Evolutionary conservation across 2,329 filamentous ascomycete species (phyloP).

Genomic region (Diaporthe eres): DNA sequence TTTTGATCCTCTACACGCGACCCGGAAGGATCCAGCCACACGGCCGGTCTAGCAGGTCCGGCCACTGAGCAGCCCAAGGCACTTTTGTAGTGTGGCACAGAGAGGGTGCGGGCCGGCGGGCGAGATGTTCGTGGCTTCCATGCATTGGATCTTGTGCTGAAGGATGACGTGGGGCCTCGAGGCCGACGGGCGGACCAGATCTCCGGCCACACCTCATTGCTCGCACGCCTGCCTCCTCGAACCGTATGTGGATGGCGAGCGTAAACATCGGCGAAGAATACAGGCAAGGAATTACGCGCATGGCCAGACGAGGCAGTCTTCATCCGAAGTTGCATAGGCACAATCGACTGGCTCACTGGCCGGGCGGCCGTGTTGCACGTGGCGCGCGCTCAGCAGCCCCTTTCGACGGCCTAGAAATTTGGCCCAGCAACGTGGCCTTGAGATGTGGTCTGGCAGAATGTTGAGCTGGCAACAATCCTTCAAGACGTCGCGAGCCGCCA

Average conservation of each 20-base stretch:
- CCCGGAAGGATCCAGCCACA: background rate
- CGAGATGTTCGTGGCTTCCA: background rate
- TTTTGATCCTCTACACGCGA: background rate
- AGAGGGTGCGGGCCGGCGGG: background rate
- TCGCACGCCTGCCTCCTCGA: background rate
- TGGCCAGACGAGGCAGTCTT: background rate
- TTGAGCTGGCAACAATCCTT: slow-evolving; percentile 14
- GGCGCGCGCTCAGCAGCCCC: slow-evolving; percentile 35
- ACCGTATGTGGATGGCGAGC: background rate
- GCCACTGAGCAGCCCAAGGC: background rate
- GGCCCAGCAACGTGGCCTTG: background rate
- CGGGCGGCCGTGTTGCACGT: slow-evolving; percentile 30
- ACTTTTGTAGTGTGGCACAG: background rate
- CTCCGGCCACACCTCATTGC: background rate
- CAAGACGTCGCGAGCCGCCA: slow-evolving; percentile 6
- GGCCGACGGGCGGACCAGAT: background rate
- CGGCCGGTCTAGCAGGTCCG: background rate
- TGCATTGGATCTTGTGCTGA: background rate
- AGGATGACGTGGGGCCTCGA: background rate
- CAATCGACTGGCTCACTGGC: slow-evolving; percentile 16
- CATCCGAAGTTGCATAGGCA: background rate
- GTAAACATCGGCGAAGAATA: background rate
- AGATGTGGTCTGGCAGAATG: background rate
- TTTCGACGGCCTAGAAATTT: background rate
- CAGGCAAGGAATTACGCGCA: background rate